Evolutionary conservation across 2,329 filamentous ascomycete species (phyloP).

Genomic region (Botrytis galanthina): DNA sequence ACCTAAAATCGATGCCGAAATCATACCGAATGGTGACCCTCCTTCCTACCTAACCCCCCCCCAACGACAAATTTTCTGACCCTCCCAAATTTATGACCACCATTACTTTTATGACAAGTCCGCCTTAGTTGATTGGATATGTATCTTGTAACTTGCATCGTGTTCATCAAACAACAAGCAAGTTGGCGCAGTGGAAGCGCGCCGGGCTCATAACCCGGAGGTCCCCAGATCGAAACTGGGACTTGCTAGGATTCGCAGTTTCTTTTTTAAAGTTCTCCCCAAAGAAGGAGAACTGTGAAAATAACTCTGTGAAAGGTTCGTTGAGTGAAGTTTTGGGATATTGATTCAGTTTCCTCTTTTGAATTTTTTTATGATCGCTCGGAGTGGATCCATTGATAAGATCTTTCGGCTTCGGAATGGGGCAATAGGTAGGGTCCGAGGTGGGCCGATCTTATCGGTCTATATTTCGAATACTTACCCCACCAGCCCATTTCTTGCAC

Average conservation of each 20-base stretch:
- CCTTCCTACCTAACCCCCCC: not conserved
- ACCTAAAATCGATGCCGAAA: not conserved
- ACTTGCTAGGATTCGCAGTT: accelerated
- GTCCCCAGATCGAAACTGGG: conserved; percentile 37
- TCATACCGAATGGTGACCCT: not conserved
- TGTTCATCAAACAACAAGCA: accelerated
- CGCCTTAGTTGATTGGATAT: accelerated
- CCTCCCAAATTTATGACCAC: not conserved
- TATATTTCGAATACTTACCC: not conserved
- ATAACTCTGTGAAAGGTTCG: too few species aligned
- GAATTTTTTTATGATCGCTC: not conserved
- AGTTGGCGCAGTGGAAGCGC: conserved; percentile 37
- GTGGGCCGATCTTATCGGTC: not conserved
- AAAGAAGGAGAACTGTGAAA: too few species aligned
- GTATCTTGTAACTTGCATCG: accelerated
- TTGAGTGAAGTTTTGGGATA: too few species aligned
- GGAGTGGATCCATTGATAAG: not conserved
- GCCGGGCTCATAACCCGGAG: conserved; percentile 42
- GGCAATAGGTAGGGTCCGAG: not conserved
- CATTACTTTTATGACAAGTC: not conserved
- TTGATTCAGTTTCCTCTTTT: too few species aligned
- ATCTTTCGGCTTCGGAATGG: not conserved
- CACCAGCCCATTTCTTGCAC: too few species aligned
- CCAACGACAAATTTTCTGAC: not conserved
- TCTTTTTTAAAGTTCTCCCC: not conserved